Conservation (phyloP, 352 stramenopile genomes). For the Globisporangium recalcitrans region DNA sequence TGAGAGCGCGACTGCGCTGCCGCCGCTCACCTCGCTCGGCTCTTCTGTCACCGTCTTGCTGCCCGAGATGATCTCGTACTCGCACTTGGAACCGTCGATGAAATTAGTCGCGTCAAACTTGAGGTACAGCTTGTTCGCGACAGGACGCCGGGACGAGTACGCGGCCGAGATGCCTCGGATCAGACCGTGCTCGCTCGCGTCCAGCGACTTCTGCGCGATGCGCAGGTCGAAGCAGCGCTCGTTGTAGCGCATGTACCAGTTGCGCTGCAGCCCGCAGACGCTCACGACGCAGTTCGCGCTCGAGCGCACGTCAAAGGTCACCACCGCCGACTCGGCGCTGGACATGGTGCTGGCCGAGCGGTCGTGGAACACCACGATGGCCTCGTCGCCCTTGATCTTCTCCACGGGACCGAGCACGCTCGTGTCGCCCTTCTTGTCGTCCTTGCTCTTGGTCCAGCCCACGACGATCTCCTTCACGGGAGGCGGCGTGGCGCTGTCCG, state of each 20-base stretch:
- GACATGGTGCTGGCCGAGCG: conserved; percentile 22
- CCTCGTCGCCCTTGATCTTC: conserved; percentile 57
- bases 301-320: conserved; percentile 67
- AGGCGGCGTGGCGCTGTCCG: conserved; percentile 9
- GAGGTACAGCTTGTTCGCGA: conserved; percentile 65
- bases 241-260: conserved; percentile 57
- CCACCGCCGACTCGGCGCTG: conserved; percentile 50
- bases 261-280: conserved; percentile 51
- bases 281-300: conserved; percentile 70
- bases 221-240: conserved; percentile 72
- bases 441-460: conserved; percentile 26
- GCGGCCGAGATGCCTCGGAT: conserved; percentile 67
- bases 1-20: conserved; percentile 5
- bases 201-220: conserved; percentile 55
- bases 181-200: conserved; percentile 49
- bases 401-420: conserved; percentile 32
- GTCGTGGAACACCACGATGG: conserved; percentile 72
- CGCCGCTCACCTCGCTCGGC: not conserved
- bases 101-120: conserved; percentile 79
- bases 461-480: conserved; percentile 35
- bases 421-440: conserved; percentile 16
- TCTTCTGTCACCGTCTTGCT: conserved; percentile 43
- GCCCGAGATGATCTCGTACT: conserved; percentile 66
- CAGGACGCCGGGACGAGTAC: conserved; percentile 40
- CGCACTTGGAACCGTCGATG: conserved; percentile 57